phyloP scores from a whole-genome alignment of 768 basidiomycete species.

The Phlebiopsis gigantea region DNA sequence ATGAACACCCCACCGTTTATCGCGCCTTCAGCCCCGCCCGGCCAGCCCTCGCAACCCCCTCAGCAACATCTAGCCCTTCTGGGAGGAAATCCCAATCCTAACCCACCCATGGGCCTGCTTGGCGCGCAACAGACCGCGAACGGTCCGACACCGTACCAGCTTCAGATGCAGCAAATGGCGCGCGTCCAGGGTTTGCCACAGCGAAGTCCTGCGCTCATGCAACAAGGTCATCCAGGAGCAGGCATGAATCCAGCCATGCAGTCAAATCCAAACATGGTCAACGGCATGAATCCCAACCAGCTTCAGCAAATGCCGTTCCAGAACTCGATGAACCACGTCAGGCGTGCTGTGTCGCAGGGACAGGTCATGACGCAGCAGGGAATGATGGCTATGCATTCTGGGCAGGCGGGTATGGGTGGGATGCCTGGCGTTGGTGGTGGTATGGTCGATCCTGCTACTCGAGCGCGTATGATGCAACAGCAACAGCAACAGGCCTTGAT shows the following conservation, averaged over 20 bases:
- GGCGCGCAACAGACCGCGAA: constrained; percentile 19
- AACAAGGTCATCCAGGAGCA: constrained; percentile 31
- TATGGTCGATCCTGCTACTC: background rate
- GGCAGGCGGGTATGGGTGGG: too few species aligned
- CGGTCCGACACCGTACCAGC: constrained; percentile 17
- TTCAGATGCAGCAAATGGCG: constrained; percentile 21
- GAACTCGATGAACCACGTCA: constrained; percentile 36
- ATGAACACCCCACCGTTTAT: constrained; percentile 27
- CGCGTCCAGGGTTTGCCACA: constrained; percentile 6
- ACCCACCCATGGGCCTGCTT: constrained; percentile 26
- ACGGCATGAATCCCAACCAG: constrained; percentile 29
- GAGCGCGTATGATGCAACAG: background rate
- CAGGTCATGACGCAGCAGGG: constrained; percentile 30
- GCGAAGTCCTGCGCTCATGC: constrained; percentile 25
- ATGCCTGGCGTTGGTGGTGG: constrained; percentile 35
- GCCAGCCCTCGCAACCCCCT: constrained; percentile 22
- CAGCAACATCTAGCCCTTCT: constrained; percentile 35
- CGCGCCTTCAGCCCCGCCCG: constrained; percentile 35
- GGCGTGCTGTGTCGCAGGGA: constrained; percentile 58
- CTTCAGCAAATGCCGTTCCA: constrained; percentile 39
- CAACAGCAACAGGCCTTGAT: too few species aligned
- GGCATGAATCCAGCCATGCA: constrained; percentile 27
- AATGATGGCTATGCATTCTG: constrained; percentile 18
- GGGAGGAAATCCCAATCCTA: constrained; percentile 23
- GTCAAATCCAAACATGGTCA: constrained; percentile 32